phyloP scores from a whole-genome alignment of 129 eudicot genomes.

The Centella asiatica region DNA sequence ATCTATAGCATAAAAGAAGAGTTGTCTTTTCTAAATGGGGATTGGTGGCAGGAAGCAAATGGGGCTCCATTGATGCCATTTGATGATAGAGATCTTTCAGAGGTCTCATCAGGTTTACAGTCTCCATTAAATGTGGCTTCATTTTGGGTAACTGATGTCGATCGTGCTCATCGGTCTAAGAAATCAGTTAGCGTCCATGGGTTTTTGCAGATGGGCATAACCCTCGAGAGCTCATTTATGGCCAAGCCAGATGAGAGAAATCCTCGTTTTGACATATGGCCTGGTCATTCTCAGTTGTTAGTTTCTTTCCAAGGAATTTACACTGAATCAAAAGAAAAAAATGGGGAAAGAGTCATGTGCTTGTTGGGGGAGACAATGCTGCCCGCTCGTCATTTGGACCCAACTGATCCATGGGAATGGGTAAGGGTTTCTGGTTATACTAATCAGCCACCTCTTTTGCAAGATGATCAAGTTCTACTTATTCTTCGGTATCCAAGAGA shows the following conservation, averaged over 20 bases:
- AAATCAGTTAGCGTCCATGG: slow-evolving; percentile 52
- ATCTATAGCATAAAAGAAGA: slow-evolving; percentile 38
- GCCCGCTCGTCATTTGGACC: slow-evolving; percentile 68
- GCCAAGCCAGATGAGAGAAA: slow-evolving; percentile 37
- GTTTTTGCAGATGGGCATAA: slow-evolving; percentile 46
- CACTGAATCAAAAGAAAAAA: slow-evolving; percentile 39
- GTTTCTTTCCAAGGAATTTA: slow-evolving; percentile 68
- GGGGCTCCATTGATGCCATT: slow-evolving; percentile 78
- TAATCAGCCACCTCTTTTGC: slow-evolving; percentile 62
- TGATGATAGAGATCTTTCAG: slow-evolving; percentile 32
- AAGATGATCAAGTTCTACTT: slow-evolving; percentile 77
- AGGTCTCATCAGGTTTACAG: slow-evolving; percentile 15
- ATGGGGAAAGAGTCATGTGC: slow-evolving; percentile 70
- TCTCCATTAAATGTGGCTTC: slow-evolving; percentile 54
- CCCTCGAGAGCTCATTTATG: slow-evolving; percentile 35
- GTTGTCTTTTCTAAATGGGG: slow-evolving; percentile 70
- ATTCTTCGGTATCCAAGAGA: slow-evolving; percentile 59
- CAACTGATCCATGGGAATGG: slow-evolving; percentile 82
- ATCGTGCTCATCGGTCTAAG: slow-evolving; percentile 45
- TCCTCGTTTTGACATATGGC: slow-evolving; percentile 54
- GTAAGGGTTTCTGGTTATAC: slow-evolving; percentile 60
- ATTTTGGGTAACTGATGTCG: slow-evolving; percentile 72
- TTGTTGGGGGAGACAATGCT: slow-evolving; percentile 69
- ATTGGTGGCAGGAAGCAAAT: slow-evolving; percentile 71
- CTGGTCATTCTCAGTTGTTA: slow-evolving; percentile 49